phyloP scores from a whole-genome alignment of 768 basidiomycete genomes.

The Phlebiopsis flavidoalba region DNA sequence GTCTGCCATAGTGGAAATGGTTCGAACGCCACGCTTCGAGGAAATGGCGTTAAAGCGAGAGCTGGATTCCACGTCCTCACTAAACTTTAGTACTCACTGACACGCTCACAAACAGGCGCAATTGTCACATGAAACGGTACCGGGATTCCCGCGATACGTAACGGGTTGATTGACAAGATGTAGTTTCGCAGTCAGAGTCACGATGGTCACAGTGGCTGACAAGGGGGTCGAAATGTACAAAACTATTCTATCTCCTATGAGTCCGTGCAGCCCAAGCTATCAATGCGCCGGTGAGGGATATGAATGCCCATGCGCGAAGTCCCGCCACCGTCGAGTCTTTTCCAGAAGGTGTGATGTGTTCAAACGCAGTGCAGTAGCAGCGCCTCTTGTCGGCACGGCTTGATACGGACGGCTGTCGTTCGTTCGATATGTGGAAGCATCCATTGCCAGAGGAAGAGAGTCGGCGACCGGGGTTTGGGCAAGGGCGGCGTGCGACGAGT shows the following conservation, averaged over 20 bases:
- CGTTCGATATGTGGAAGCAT: neutral
- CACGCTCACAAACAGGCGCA: neutral
- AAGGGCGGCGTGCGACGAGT: neutral
- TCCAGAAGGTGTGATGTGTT: too few relatives aligned
- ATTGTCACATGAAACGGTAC: neutral
- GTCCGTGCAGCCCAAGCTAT: constrained; percentile 11
- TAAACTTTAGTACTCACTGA: neutral
- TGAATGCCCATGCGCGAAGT: constrained; percentile 14
- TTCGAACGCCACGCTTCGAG: neutral
- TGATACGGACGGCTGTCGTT: neutral
- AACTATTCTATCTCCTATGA: neutral
- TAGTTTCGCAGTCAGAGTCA: neutral
- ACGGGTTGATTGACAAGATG: too few relatives aligned
- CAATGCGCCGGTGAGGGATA: constrained; percentile 7
- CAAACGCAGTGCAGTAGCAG: neutral
- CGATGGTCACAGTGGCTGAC: neutral
- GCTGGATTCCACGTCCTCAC: neutral
- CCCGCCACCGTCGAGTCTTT: too few relatives aligned
- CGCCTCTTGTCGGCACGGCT: neutral
- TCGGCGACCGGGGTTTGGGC: neutral
- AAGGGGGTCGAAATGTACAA: neutral
- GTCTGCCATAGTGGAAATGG: neutral
- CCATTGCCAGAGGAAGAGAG: neutral
- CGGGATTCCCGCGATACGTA: neutral
- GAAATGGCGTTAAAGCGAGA: neutral